Evolutionary conservation across 2,329 filamentous ascomycete genomes (phyloP).

Genomic region (Fusarium subtropicale): DNA sequence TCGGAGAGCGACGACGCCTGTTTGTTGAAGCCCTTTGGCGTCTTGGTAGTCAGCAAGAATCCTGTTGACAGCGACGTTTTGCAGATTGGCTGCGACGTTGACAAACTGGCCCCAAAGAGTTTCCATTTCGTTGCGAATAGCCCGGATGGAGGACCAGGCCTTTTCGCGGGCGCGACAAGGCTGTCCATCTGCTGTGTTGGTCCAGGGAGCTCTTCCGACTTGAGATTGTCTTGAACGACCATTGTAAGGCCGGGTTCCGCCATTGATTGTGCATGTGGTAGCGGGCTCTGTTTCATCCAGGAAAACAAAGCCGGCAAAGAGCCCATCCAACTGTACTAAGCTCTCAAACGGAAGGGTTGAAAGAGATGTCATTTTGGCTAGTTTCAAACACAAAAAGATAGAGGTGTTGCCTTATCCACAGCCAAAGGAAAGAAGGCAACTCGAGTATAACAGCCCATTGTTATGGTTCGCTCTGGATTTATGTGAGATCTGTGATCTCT

Average conservation of each 20-base stretch:
- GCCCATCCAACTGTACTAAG: constrained; percentile 25
- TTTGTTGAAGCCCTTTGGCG: constrained; percentile 22
- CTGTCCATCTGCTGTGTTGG: no score
- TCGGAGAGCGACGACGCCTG: constrained; percentile 36
- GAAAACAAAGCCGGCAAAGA: constrained; percentile 29
- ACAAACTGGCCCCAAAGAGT: constrained; percentile 19
- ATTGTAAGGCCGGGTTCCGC: rapidly evolving
- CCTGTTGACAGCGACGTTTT: constrained; percentile 1
- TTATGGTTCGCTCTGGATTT: not conserved
- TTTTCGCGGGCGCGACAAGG: not conserved
- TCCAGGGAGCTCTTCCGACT: no score
- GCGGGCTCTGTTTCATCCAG: constrained; percentile 11
- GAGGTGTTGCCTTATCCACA: not conserved
- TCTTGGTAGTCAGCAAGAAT: constrained; percentile 14
- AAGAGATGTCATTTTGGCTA: no score
- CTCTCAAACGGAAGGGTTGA: no score
- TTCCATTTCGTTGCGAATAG: constrained; percentile 15
- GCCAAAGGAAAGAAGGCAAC: not conserved
- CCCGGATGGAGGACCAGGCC: constrained; percentile 17
- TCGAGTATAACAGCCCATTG: not conserved
- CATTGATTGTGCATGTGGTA: rapidly evolving
- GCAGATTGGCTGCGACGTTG: not conserved
- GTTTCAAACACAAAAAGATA: not conserved
- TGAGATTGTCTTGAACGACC: constrained; percentile 5
- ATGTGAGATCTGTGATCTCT: not conserved